Conservation (phyloP, 352 stramenopile species). For the Phytophthora boehmeriae region DNA sequence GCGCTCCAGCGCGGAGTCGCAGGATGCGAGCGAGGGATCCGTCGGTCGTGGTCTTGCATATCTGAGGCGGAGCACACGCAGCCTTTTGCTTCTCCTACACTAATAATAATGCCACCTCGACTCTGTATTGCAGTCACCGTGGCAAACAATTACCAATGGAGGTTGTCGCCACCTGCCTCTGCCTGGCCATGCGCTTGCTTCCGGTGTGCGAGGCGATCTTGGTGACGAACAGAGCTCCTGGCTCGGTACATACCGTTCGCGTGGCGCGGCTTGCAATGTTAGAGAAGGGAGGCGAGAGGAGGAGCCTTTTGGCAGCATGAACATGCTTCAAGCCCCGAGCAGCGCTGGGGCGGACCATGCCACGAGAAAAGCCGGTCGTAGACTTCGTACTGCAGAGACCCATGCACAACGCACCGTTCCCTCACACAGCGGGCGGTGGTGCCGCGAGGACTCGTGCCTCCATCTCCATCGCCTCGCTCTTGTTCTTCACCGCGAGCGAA, state of each 20-base stretch:
- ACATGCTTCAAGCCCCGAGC: background rate
- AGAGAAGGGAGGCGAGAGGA: conserved; percentile 21
- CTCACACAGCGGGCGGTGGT: background rate
- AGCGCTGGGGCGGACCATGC: conserved; percentile 20
- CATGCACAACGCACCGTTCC: conserved; percentile 1
- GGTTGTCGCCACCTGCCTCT: background rate
- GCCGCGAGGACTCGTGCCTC: conserved; percentile 8
- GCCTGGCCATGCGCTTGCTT: background rate
- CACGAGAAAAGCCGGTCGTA: background rate
- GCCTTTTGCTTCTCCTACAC: no score
- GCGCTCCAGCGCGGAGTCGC: conserved; percentile 17
- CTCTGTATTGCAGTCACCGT: background rate
- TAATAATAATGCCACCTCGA: background rate
- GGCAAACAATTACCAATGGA: background rate
- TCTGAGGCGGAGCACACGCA: background rate
- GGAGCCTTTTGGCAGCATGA: conserved; percentile 17
- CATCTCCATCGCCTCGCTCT: conserved; percentile 35
- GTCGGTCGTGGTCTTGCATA: conserved; percentile 7
- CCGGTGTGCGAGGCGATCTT: conserved; percentile 15
- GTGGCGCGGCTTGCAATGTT: conserved; percentile 7
- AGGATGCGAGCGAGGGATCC: conserved; percentile 23
- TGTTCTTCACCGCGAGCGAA: background rate
- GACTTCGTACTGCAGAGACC: conserved; percentile 8
- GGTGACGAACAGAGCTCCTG: conserved; percentile 25
- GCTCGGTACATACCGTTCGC: conserved; percentile 2